Base-by-base conservation (phyloP, 192 early-diverging fungal species). In the Physocladia obscura region DNA sequence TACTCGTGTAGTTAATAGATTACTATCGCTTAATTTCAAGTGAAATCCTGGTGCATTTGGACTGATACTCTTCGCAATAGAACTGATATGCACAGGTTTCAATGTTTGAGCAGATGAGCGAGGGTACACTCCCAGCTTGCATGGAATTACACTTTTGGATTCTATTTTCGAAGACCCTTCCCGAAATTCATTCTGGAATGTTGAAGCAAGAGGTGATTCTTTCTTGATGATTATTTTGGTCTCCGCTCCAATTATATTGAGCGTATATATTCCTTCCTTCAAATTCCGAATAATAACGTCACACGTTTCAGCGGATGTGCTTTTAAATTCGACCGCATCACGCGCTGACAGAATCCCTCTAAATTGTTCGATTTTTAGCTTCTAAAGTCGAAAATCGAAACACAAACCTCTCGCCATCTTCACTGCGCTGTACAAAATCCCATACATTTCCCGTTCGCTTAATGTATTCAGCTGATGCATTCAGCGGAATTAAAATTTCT, bases 341-440 rank as follows among this genome's bases (percentile, higher is more conserved):
- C n/a, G n/a, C n/a, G n/a, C n/a, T n/a, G n/a, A n/a, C n/a, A n/a
- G n/a, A n/a, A n/a, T n/a, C n/a, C n/a, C n/a, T n/a, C n/a, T n/a
- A n/a, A n/a, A n/a, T n/a, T n/a, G n/a, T n/a, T n/a, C n/a, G n/a
- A n/a, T n/a, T n/a, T n/a, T n/a, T n/a, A n/a, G n/a, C n/a, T n/a
- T n/a, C n/a, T n/a, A n/a, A n/a, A n/a, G n/a, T n/a, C n/a, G n/a
- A n/a, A n/a, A n/a, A n/a, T n/a, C n/a, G n/a, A n/a, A n/a, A n/a
- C n/a, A n/a, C n/a, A n/a, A n/a, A n/a, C n/a, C n/a, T n/a, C n/a
- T n/a, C n/a, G n/a, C n/a, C n/a, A n/a, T n/a, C n/a, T n/a, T n/a
- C n/a, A n/a, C n/a, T n/a, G n/a, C n/a, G n/a, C n/a, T 40, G 35
- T 15, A 24, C 29, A 17, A 68, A 68, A 27, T 68, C 52, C 65